Base-by-base conservation (phyloP, 2,329 filamentous ascomycete genomes). In the Neofusicoccum parvum region DNA sequence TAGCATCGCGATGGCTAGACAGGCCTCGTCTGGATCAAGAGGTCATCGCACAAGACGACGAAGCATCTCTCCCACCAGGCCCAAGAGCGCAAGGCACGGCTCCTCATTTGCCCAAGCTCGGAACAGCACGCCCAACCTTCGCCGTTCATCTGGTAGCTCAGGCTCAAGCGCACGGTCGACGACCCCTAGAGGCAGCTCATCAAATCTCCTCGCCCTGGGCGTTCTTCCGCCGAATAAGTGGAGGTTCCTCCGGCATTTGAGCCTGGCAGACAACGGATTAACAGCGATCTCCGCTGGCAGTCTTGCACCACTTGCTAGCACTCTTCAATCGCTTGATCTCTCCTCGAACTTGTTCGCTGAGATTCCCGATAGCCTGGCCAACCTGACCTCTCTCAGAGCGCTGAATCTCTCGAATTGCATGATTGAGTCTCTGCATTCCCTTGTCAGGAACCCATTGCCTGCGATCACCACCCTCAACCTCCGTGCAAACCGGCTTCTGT, bases 361-460 rank as follows among this genome's bases (percentile, higher is more conserved):
- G 76, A 90, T 98, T 63, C 95, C 95, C 0, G 95, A 98, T 76
- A 95, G 92, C 72, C 81, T 99, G 65, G 90, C 94, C 12, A 91
- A 88, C 10, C 82, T 99, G 66, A 93, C 92, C 20, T 90, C 92
- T 34, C 85, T 99, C n/a, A 89, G 94, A 69, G 94, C 95, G 27
- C 82, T 99, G 63, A 98, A 99, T 73, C 84, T 99, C 32, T 96
- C 94, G 3, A 91, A 96, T 73, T 98, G 94, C 83, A 97, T 98
- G 94, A 98, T 99, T 68, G 92, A 94, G 71, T 95, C 93, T 15
- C 83, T 99, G 65, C 91, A 96, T 72, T 97, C 94, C 1, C 83
- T 99, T 48, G 89, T 89, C 2, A 88, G 91, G 68, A 95, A 90
- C 72, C 92, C 95, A 12, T 84, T 99, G 5, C 94, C 95, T 34